Percentiles rank a stretch among this genome's conserved stretches.
Conservation (phyloP, 2,329 filamentous ascomycete genomes). For the Colletotrichum sp. region DNA sequence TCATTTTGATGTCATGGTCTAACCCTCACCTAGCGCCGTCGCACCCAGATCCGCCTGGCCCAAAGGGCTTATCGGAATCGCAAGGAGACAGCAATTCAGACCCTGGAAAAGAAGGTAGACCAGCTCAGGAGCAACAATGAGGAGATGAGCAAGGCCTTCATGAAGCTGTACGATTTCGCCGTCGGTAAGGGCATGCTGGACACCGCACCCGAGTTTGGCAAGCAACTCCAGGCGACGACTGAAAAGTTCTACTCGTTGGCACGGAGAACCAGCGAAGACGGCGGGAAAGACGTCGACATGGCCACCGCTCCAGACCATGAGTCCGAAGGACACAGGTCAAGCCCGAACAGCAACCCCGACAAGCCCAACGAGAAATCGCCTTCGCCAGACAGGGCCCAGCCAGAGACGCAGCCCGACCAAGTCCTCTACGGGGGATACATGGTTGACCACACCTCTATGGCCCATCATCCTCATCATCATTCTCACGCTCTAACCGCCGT, state of each 20-base stretch:
- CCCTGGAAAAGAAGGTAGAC: conserved; percentile 72
- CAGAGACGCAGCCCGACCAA: background rate
- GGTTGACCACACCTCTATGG: conserved; percentile 23
- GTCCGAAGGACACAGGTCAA: background rate
- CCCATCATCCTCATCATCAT: background rate
- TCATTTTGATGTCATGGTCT: conserved; percentile 3
- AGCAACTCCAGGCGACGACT: conserved; percentile 60
- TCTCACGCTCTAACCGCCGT: background rate
- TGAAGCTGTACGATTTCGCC: conserved; percentile 68
- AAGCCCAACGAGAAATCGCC: conserved; percentile 10
- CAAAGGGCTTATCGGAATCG: conserved; percentile 85
- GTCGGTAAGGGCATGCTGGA: conserved; percentile 62
- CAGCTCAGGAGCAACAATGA: conserved; percentile 73
- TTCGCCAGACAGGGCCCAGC: conserved; percentile 12
- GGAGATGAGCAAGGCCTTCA: conserved; percentile 76
- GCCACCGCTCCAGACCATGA: conserved; percentile 9
- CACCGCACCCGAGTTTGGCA: conserved; percentile 59
- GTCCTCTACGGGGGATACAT: conserved; percentile 31
- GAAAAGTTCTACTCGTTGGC: conserved; percentile 63
- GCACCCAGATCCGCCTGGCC: conserved; percentile 86
- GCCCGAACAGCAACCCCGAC: background rate
- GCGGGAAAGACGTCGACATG: conserved; percentile 32
- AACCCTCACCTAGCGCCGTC: conserved; percentile 65
- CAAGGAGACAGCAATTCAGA: conserved; percentile 81
- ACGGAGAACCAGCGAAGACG: conserved; percentile 50